Percentiles rank a stretch among this genome's conserved stretches.
phyloP scores from a whole-genome alignment of 768 basidiomycete genomes.

The Agaricus subrufescens region DNA sequence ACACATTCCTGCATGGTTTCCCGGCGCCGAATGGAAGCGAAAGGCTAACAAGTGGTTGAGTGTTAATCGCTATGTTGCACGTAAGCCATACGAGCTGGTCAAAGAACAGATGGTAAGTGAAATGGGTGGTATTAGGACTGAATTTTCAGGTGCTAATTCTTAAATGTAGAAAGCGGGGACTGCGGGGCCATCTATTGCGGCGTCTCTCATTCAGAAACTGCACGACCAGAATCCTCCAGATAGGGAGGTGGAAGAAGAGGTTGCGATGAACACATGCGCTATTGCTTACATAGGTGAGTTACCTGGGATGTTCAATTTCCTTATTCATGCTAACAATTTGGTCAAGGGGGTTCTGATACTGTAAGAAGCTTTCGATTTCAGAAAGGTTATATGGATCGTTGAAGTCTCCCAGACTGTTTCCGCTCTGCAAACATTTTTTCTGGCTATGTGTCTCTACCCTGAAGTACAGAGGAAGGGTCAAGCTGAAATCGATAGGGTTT shows the following conservation, averaged over 20 bases:
- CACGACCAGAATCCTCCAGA: neutral
- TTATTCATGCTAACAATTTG: neutral
- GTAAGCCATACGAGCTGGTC: slow-evolving; percentile 1
- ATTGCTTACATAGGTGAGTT: slow-evolving; percentile 2
- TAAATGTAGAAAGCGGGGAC: slow-evolving; percentile 1
- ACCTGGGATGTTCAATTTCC: neutral
- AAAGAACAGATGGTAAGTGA: neutral
- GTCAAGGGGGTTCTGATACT: neutral
- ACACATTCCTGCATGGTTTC: slow-evolving; percentile 31
- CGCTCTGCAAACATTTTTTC: slow-evolving; percentile 26
- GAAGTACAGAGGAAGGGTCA: slow-evolving; percentile 31
- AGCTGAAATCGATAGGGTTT: slow-evolving; percentile 34
- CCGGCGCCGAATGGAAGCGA: slow-evolving; percentile 28
- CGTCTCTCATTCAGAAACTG: slow-evolving; percentile 4
- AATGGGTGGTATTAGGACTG: neutral
- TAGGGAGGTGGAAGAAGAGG: slow-evolving; percentile 4
- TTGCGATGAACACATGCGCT: slow-evolving; percentile 6
- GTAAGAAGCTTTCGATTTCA: neutral
- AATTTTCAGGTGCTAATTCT: neutral
- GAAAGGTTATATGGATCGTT: neutral
- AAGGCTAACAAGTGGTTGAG: neutral
- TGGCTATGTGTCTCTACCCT: slow-evolving; percentile 35
- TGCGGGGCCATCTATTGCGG: slow-evolving; percentile 4
- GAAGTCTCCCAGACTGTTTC: slow-evolving; percentile 21
- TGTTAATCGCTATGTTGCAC: neutral